Evolutionary conservation across 140 eudicot genomes (phyloP), one percentile per base, ranked within the genome.

Genomic region (Bidens hawaiensis): DNA sequence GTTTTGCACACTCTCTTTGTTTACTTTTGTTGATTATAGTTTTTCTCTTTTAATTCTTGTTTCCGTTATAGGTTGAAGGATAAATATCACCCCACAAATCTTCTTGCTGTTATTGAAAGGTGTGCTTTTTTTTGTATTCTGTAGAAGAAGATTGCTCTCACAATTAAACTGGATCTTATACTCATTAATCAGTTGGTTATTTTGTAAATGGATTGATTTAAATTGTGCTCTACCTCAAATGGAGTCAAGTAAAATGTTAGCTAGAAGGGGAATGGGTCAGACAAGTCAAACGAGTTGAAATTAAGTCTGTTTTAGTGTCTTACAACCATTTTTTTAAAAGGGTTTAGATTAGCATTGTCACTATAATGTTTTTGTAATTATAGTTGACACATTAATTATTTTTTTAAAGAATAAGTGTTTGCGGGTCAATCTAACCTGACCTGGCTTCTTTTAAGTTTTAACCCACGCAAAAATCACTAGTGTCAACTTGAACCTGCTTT

Each of bases 51-150:
- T 52, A 5, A 47, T 55, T 24, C 24, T 71, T 73, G 49, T 23
- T 70, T 46, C 9, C 61, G 4, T 59, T 79, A 71, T 68, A 94
- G 99, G 99, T 77, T 94, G 82, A 94, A 81, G 78, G 93, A 94
- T 67, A 94, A 85, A 49, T 94, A 94, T 64, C 99, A 94, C 65
- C 99, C 99, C 25, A 88, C 97, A 42, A 94, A 88, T 70, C 79
- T 94, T 33, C 69, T 85, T 64, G 40, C 95, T 70, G 97, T 94
- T 43, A 94, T 88, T 48, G 99, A 94, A 63, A 86, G 99, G 99
- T 94, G 50, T 33, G 80, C n/a, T n/a, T 38, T 10, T 27, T n/a
- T 55, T 64, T 60, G 51, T 66, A 30, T 24, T 33, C 16, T 51
- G 41, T 72, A 48, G 22, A 17, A 42, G 5, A 30, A 1, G 36